These are phyloP conservation scores for Serendipita indica DNA, from an alignment of 768 basidiomycete species.

Conservation along the genomic window DNA sequence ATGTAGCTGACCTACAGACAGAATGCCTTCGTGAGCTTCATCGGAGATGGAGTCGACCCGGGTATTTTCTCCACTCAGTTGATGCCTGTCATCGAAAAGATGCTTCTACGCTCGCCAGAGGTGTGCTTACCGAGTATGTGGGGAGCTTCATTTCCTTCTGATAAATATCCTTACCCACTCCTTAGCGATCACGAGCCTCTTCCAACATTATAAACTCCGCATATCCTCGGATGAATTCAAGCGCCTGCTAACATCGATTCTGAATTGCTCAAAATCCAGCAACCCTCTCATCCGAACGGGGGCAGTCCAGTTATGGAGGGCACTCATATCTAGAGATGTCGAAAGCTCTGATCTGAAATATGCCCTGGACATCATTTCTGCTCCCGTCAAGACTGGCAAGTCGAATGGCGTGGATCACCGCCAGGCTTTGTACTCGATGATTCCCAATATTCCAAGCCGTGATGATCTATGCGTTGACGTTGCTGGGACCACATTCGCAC, in stretches of 20 bases:
- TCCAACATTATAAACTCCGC: constrained; percentile 37
- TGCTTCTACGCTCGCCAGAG: constrained; percentile 70
- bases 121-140: constrained; percentile 46
- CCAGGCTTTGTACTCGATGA: constrained; percentile 64
- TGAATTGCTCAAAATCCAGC: constrained; percentile 61
- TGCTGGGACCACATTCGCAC: constrained; percentile 26
- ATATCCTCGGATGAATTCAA: constrained; percentile 36
- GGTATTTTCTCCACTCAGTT: constrained; percentile 40
- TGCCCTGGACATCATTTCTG: constrained; percentile 49
- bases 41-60: constrained; percentile 34
- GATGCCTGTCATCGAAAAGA: constrained; percentile 64
- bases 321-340: constrained; percentile 25
- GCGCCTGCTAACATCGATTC: constrained; percentile 39
- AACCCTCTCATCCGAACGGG: constrained; percentile 44
- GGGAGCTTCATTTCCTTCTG: constrained; percentile 4
- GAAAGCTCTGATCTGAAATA: constrained; percentile 28
- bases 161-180: constrained; percentile 11
- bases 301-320: constrained; percentile 42
- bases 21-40: constrained; percentile 48
- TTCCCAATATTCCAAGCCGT: constrained; percentile 38
- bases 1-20: constrained; percentile 19
- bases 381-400: constrained; percentile 70
- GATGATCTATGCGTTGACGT: constrained; percentile 31
- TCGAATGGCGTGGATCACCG: constrained; percentile 81
- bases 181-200: constrained; percentile 43